Percentiles rank a stretch among this genome's conserved stretches.
Conservation (phyloP, 768 basidiomycete genomes). For the Arthromyces matolae region DNA sequence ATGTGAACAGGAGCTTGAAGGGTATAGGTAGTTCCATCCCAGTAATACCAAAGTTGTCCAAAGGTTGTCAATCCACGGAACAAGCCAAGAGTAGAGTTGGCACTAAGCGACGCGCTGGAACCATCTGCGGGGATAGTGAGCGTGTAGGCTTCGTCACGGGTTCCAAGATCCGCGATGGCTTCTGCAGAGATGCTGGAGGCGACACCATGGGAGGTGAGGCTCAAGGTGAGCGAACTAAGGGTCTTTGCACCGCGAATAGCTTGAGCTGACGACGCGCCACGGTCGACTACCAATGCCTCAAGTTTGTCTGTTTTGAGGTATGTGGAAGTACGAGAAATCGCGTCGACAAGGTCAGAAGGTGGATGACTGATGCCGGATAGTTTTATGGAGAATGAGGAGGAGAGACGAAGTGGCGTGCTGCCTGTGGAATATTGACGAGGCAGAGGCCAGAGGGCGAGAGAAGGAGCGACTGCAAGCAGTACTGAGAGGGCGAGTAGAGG, state of each 20-base stretch:
- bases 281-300: conserved; percentile 54
- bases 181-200: conserved; percentile 52
- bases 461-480: conserved; percentile 20
- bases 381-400: conserved; percentile 34
- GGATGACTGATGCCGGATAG: conserved; percentile 41
- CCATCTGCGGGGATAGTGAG: conserved; percentile 58
- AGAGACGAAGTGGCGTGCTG: conserved; percentile 32
- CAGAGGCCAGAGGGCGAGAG: conserved; percentile 35
- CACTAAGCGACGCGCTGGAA: conserved; percentile 47
- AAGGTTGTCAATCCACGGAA: conserved; percentile 77
- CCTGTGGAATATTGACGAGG: conserved; percentile 43
- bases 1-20: conserved; percentile 56
- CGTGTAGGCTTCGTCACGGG: conserved; percentile 59
- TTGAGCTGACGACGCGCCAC: conserved; percentile 48
- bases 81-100: conserved; percentile 65
- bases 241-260: conserved; percentile 37
- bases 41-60: conserved; percentile 62
- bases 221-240: conserved; percentile 43
- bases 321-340: conserved; percentile 43
- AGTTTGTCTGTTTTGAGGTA: conserved; percentile 54
- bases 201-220: conserved; percentile 29
- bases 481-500: conserved; percentile 11
- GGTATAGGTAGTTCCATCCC: conserved; percentile 49
- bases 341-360: conserved; percentile 54
- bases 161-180: conserved; percentile 44